Evolutionary conservation across 2,329 filamentous ascomycete species (phyloP), one percentile per base, ranked within the genome.

Genomic region (Ophiostoma ulmi): DNA sequence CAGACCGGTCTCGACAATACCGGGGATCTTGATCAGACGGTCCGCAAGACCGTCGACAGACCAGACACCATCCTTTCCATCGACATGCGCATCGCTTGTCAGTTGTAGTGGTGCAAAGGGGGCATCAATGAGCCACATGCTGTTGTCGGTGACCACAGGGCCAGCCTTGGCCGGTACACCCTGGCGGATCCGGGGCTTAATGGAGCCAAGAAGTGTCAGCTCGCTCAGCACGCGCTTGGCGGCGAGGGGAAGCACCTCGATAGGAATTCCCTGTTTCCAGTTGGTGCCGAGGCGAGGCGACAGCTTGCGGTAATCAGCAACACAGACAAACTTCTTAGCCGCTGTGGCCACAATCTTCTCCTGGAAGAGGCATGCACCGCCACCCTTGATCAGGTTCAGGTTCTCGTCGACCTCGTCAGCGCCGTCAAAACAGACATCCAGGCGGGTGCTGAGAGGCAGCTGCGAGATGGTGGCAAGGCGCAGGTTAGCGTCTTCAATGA

Each of bases 371-470:
- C 95, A 99, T n/a, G 93, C 95, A 72, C 95, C 95, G 68, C 95
- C 95, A 70, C 95, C 95, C 83, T 98, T 98, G 83, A 99, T 98
- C 78, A 94, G 93, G 81, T 98, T 99, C 72, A 99, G 82, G 69
- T 96, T 91, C 66, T 92, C 89, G 78, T 99, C 95, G 41, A 99
- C 93, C 83, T 99, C 95, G 79, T 99, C 95, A 4, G 95, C 95
- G 70, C 95, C 95, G 78, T 99, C 95, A 78, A 99, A 99, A 68
- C 91, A 92, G 22, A 98, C 91, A 77, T 98, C 94, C 38, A 99
- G 85, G 78, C 89, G 80, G 72, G 80, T 77, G 65, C 81, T 79
- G n/a, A 83, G 79, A 44, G 81, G 80, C 71, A 96, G 83, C 72
- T 90, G 87, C 77, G 94, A 91, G 76, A 97, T 91, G 75, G 89